Evolutionary conservation across 306 rosid species (phyloP).

Genomic region (Sphenostylis stenocarpa): DNA sequence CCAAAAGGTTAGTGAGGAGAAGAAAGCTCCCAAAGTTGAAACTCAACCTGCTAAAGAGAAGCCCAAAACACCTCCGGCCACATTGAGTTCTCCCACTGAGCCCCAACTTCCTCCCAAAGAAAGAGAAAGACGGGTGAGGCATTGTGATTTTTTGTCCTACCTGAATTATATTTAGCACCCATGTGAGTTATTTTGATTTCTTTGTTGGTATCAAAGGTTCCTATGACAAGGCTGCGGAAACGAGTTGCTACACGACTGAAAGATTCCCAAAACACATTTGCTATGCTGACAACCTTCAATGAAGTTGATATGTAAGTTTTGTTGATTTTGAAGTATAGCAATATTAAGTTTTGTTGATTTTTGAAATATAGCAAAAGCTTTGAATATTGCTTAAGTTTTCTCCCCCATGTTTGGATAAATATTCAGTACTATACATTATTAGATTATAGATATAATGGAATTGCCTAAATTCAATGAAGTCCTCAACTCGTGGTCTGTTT

Average conservation of each 20-base stretch:
- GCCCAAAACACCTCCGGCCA: conserved; percentile 51
- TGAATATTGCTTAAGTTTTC: conserved; percentile 5
- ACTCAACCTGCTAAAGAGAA: conserved; percentile 39
- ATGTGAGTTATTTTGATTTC: conserved; percentile 14
- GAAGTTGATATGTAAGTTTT: conserved; percentile 81
- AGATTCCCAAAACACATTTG: conserved; percentile 86
- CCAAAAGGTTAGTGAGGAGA: conserved; percentile 48
- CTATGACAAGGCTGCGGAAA: conserved; percentile 80
- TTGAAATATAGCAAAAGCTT: not conserved
- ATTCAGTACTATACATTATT: not conserved
- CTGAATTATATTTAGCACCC: conserved; percentile 10
- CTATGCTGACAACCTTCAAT: conserved; percentile 84
- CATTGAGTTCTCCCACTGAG: conserved; percentile 60
- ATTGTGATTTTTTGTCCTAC: not conserved
- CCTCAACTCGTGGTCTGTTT: not conserved
- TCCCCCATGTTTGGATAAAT: not conserved
- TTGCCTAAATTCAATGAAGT: not conserved
- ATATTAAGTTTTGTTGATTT: conserved; percentile 41
- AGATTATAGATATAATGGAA: not conserved
- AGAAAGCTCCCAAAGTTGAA: conserved; percentile 59
- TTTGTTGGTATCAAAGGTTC: conserved; percentile 52
- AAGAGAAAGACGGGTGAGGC: conserved; percentile 75
- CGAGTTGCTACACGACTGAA: conserved; percentile 74
- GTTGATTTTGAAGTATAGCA: not conserved
- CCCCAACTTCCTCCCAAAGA: conserved; percentile 88